Evolutionary conservation across 2,329 filamentous ascomycete genomes (phyloP), one percentile per base, ranked within the genome.

Genomic region (Cercospora beticola): DNA sequence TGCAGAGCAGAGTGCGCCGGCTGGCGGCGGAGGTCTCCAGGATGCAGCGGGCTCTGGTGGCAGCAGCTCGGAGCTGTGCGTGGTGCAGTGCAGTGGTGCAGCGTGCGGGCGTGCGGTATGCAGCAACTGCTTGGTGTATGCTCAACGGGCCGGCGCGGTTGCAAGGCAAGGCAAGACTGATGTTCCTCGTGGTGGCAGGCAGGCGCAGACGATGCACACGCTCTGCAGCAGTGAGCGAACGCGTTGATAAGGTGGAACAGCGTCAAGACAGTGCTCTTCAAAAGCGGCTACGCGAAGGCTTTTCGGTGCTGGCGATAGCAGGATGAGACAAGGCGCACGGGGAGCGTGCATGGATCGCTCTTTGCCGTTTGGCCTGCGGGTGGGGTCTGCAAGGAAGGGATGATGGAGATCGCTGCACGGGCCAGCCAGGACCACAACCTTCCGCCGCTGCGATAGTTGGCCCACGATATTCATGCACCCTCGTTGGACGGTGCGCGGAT

Each of bases 271-370:
- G 43, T 52, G 46, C n/a, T 33, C 26, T 30, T 52, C 30, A 56
- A 46, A 63, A 54, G 61, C 49, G 61, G 61, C 61, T 52, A 54
- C 61, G 43, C 61, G 61, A 63, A 56, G 61, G 61, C 40, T 49
- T 63, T 63, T 63, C 57, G 28, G 30, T 56, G 61, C 46, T 52
- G 46, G 46, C 46, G 46, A 52, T 23, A 52, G 46, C 46, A 63
- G 28, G 26, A 30, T 63, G 61, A 63, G 61, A 63, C 61, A 62
- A 40, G 60, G 60, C 49, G 61, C 43, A 63, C 49, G 43, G 61
- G 26, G 43, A 28, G 52, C 61, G 40, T 28, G 61, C 61, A 63
- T 28, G 61, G 61, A 49, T 49, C 61, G 46, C 61, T 46, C 26
- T 43, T 56, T 46, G 61, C 26, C 43, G 36, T 49, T 62, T 49